A percentile compares a stretch with the other conserved stretches of the same genome.
These are phyloP conservation scores for Pythium sp. DNA, from an alignment of 352 stramenopile species.

Conservation along the genomic window DNA sequence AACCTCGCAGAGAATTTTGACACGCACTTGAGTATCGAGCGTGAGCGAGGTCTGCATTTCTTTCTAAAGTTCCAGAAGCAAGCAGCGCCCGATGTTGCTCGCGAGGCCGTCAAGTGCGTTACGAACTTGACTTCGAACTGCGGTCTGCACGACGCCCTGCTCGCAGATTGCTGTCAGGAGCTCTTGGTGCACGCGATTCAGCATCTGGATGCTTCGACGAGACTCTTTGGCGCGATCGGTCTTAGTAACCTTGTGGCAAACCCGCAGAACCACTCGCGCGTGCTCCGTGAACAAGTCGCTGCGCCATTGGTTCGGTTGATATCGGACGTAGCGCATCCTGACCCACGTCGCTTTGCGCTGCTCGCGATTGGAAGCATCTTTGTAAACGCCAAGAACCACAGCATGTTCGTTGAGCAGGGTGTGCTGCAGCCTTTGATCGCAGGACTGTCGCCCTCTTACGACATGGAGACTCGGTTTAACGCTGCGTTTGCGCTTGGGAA, in stretches of 20 bases:
- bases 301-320: slow-evolving; percentile 57
- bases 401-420: slow-evolving; percentile 60
- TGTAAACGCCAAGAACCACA: slow-evolving; percentile 58
- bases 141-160: slow-evolving; percentile 78
- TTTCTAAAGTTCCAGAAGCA: slow-evolving; percentile 65
- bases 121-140: slow-evolving; percentile 82
- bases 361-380: slow-evolving; percentile 87
- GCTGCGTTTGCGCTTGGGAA: slow-evolving; percentile 93
- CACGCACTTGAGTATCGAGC: slow-evolving; percentile 83
- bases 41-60: slow-evolving; percentile 71
- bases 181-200: slow-evolving; percentile 75
- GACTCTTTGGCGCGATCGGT: slow-evolving; percentile 86
- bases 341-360: slow-evolving; percentile 77
- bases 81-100: slow-evolving; percentile 31
- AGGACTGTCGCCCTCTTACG: slow-evolving; percentile 54
- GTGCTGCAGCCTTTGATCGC: slow-evolving; percentile 72
- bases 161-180: slow-evolving; percentile 76
- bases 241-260: slow-evolving; percentile 91
- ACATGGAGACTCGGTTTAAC: slow-evolving; percentile 92
- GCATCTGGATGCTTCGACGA: slow-evolving; percentile 56
- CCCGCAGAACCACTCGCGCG: slow-evolving; percentile 66
- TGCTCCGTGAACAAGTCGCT: slow-evolving; percentile 65
- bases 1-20: slow-evolving; percentile 93
- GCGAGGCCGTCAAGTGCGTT: slow-evolving; percentile 74
- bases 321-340: slow-evolving; percentile 28